Conservation (phyloP, 768 basidiomycete species). For the Phylloporus scabripes region DNA sequence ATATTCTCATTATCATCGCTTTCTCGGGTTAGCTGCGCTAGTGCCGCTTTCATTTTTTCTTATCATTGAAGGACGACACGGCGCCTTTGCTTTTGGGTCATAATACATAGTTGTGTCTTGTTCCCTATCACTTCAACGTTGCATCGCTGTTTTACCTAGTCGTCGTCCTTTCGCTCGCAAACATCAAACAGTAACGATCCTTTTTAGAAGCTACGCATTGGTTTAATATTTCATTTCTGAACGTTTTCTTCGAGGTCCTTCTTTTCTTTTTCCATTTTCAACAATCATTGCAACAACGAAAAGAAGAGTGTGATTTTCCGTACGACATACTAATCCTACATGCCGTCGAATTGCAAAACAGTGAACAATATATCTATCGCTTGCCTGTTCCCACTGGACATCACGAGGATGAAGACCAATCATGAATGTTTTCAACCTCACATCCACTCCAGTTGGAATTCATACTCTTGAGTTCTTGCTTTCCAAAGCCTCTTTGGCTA, state of each 20-base stretch:
- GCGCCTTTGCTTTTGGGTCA: constrained; percentile 21
- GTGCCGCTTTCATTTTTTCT: constrained; percentile 13
- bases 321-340: constrained; percentile 1
- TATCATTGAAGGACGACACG: constrained; percentile 24
- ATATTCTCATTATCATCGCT: constrained; percentile 3
- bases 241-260: constrained; percentile 6
- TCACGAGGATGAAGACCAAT: too few relatives aligned
- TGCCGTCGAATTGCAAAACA: neutral
- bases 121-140: constrained; percentile 25
- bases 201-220: constrained; percentile 17
- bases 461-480: too few relatives aligned
- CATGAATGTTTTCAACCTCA: too few relatives aligned
- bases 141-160: constrained; percentile 29
- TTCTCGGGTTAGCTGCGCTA: constrained; percentile 20
- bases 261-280: neutral
- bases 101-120: constrained; percentile 23
- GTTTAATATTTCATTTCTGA: constrained; percentile 19
- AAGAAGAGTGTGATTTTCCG: constrained; percentile 2
- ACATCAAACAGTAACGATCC: constrained; percentile 26
- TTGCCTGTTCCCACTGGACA: too few relatives aligned
- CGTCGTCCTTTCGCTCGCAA: constrained; percentile 7
- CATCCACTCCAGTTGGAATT: too few relatives aligned
- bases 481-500: too few relatives aligned
- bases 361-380: neutral
- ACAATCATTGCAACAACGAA: constrained; percentile 3